Evolutionary conservation across 805 yeast species (phyloP), one percentile per base, ranked within the genome.

Genomic region (Nematodospora valgi): DNA sequence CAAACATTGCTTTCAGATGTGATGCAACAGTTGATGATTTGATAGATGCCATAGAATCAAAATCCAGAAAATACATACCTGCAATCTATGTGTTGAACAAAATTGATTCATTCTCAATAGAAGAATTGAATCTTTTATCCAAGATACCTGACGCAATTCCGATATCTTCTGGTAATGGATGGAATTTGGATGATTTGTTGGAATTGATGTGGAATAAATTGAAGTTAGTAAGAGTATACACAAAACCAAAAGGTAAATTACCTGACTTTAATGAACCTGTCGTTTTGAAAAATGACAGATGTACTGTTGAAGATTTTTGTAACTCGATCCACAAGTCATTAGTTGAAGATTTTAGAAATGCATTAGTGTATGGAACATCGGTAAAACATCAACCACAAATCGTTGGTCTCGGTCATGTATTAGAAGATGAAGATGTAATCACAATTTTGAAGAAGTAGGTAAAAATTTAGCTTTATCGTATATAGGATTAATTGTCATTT

Each of bases 381-480:
- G 98, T 91, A 35, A 93, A 93, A 68, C 98, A 93, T 60, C 97
- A 91, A 63, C 98, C 98, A 11, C 98, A 93, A 66, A 79, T 82
- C 47, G 98, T 91, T 30, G 98, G 98, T 19, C 70, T 93, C 47
- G 61, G 74, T 30, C 98, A 93, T 65, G 70, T 60, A 9, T 69
- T 93, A 49, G 84, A 82, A 63, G 99, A 93, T 62, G 99, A 93
- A 64, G 99, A 93, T 63, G 98, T 93, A 21, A 95, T 93, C 34
- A 91, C 98, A 13, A 86, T 89, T 49, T 74, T 89, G 64, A 89
- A 89, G 68, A 82, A 86, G 43, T 68, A 57, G 44, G n/a, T n/a
- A n/a, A n/a, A n/a, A n/a, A n/a, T n/a, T n/a, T n/a, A n/a, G n/a
- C n/a, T n/a, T n/a, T n/a, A n/a, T n/a, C n/a, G n/a, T n/a, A n/a